Conservation (phyloP, 2,329 filamentous ascomycete genomes). For the Claviceps sp. region DNA sequence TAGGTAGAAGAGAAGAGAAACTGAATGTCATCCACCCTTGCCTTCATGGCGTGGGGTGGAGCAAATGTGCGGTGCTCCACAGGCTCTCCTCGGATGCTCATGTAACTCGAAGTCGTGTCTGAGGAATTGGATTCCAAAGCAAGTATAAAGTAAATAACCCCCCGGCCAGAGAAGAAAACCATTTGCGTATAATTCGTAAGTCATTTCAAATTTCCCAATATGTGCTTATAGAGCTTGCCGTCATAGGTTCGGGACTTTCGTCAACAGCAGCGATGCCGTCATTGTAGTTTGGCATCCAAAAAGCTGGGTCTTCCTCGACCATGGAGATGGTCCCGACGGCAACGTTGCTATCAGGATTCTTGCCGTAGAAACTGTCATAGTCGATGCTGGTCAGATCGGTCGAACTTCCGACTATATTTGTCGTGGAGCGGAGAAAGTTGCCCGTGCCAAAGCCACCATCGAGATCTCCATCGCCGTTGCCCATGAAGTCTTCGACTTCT, state of each 20-base stretch:
- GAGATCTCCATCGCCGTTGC: conserved; percentile 34
- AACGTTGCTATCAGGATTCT: conserved; percentile 25
- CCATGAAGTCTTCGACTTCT: conserved; percentile 48
- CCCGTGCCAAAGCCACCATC: conserved; percentile 33
- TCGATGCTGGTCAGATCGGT: conserved; percentile 38
- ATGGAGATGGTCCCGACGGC: conserved; percentile 30
- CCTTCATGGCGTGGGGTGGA: not conserved
- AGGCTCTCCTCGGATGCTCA: not conserved
- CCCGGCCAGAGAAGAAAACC: not conserved
- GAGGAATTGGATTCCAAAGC: not conserved
- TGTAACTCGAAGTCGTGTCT: not conserved
- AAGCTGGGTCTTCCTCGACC: conserved; percentile 37
- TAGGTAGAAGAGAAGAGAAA: not conserved
- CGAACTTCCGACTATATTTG: conserved; percentile 26
- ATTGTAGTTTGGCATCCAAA: conserved; percentile 36
- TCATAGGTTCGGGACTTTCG: conserved; percentile 22
- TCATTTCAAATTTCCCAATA: conserved; percentile 23
- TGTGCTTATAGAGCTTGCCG: conserved; percentile 17
- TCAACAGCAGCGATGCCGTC: conserved; percentile 23
- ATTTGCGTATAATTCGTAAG: conserved; percentile 1
- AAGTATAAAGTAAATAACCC: not conserved
- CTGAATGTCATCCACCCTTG: not conserved
- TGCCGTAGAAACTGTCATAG: conserved; percentile 43
- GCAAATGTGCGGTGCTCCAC: not conserved
- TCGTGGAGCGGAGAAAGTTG: conserved; percentile 31